These are phyloP conservation scores for Podaxis carcinomalis DNA, from an alignment of 768 basidiomycete species.

Conservation along the genomic window DNA sequence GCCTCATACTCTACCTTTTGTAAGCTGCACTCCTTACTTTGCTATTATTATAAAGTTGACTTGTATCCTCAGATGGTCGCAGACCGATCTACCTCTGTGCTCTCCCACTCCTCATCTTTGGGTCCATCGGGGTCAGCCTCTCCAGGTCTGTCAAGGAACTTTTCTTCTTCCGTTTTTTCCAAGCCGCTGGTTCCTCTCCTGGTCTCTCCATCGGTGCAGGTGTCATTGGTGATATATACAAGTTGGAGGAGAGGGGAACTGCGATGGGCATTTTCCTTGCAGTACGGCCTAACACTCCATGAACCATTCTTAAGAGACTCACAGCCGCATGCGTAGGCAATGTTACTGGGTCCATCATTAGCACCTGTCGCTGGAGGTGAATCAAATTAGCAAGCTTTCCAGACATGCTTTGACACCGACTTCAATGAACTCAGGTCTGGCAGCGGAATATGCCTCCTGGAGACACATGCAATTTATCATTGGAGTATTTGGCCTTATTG, in stretches of 20 bases:
- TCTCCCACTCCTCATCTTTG: slow-evolving; percentile 57
- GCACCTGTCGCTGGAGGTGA: slow-evolving; percentile 56
- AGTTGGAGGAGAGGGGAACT: slow-evolving; percentile 53
- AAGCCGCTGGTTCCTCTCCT: slow-evolving; percentile 64
- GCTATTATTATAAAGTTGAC: not conserved
- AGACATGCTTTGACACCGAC: not conserved
- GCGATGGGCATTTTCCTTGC: slow-evolving; percentile 60
- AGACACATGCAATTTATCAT: slow-evolving; percentile 45
- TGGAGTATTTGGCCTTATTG: slow-evolving; percentile 30
- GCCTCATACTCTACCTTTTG: slow-evolving; percentile 37
- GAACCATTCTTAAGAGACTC: slow-evolving; percentile 17
- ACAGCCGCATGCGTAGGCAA: slow-evolving; percentile 38
- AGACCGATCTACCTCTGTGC: slow-evolving; percentile 54
- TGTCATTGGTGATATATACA: slow-evolving; percentile 65
- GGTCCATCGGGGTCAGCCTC: slow-evolving; percentile 54
- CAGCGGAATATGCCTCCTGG: slow-evolving; percentile 43
- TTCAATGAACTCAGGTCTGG: not conserved
- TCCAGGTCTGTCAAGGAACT: slow-evolving; percentile 41
- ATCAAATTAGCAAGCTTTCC: not conserved
- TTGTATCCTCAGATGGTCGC: slow-evolving; percentile 50
- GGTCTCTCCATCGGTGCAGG: slow-evolving; percentile 53
- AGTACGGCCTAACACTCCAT: slow-evolving; percentile 24
- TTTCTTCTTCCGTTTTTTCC: slow-evolving; percentile 59
- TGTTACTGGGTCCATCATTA: slow-evolving; percentile 54
- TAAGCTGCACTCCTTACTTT: slow-evolving; percentile 12